Evolutionary conservation across 139 green algal genomes (phyloP), one percentile per base, ranked within the genome.

Genomic region (Auxenochlorella pyrenoidosa): DNA sequence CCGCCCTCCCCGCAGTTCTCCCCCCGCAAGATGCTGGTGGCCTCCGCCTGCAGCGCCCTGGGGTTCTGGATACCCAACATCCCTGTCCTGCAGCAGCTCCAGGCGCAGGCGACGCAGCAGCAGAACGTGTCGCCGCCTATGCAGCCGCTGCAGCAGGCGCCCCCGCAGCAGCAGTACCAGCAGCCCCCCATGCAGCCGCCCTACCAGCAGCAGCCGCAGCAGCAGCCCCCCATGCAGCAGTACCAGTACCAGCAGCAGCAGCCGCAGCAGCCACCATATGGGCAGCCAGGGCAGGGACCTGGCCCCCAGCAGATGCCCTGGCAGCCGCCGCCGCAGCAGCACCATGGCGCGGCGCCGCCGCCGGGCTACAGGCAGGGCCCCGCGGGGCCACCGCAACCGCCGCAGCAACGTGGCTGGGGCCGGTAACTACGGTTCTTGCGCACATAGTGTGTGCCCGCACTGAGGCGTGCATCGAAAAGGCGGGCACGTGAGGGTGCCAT

Each of bases 21-120:
- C 18, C 95, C 95, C 0, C 87, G 95, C 15, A 91, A 94, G 30
- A 88, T 98, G 86, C 83, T 98, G 72, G 88, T 96, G 60, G 96
- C 96, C 8, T 94, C 78, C 51, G 96, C 94, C 18, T 98, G 95
- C 85, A 85, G 87, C 30, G 93, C 93, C 32, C 88, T 98, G 22
- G 92, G 87, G 19, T 75, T 99, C 65, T 99, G 96, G 95, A 89
- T 98, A 10, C 96, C 96, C 1, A 83, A 93, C 66, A 58, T 84
- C 19, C 24, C 76, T 13, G 63, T 76, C 63, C 36, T 90, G 82
- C 82, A 79, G 79, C 75, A 88, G 87, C 60, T 44, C 36, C 60
- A 76, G 76, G 26, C 60, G 41, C 79, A 71, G n/a, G 21, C 36
- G 32, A 18, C n/a, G 58, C 54, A 73, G 79, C 79, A 84, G 34